Evolutionary conservation across 257 asterid species (phyloP).

Genomic region (Haberlea rhodopensis): DNA sequence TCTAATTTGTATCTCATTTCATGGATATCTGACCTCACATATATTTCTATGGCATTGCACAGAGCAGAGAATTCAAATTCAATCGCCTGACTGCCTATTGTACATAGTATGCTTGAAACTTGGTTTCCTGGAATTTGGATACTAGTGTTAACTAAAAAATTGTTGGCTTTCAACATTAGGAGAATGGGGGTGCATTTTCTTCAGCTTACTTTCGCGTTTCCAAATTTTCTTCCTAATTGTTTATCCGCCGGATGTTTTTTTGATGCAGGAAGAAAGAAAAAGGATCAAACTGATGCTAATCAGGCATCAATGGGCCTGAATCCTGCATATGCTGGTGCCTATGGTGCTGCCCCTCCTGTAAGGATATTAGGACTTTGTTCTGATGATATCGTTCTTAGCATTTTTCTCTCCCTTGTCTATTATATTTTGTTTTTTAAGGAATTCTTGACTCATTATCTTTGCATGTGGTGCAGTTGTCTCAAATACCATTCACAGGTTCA

Average conservation of each 20-base stretch:
- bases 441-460: not conserved
- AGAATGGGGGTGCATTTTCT: not conserved
- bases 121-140: not conserved
- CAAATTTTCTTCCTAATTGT: not conserved
- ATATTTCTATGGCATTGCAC: no score
- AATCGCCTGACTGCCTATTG: not conserved
- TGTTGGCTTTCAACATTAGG: not conserved
- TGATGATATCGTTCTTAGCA: not conserved
- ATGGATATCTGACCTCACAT: not conserved
- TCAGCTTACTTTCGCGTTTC: slow-evolving; percentile 4
- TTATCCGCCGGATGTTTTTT: not conserved
- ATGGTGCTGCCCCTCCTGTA: slow-evolving; percentile 89
- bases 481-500: slow-evolving; percentile 65
- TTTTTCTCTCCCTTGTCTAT: not conserved
- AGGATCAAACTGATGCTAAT: slow-evolving; percentile 77
- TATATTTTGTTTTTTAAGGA: not conserved
- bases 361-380: slow-evolving; percentile 30
- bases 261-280: slow-evolving; percentile 81
- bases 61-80: not conserved
- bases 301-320: slow-evolving; percentile 62
- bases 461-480: slow-evolving; percentile 62
- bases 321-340: slow-evolving; percentile 68
- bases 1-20: not conserved
- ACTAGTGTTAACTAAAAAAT: not conserved
- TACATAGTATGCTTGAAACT: not conserved